Conservation (phyloP, 306 rosid species). For the Lotus japonicus region DNA sequence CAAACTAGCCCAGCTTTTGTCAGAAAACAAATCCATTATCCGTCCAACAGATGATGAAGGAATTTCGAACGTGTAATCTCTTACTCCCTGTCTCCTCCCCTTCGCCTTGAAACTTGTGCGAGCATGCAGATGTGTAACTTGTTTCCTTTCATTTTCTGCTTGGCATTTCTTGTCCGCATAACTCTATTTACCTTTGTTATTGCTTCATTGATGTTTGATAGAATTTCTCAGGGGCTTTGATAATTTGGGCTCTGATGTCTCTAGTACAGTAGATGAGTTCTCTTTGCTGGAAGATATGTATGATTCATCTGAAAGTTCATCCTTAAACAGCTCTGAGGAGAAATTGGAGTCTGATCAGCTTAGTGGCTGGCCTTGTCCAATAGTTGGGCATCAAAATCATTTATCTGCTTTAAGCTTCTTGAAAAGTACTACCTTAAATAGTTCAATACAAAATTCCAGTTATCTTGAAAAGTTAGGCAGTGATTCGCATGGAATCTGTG, state of each 20-base stretch:
- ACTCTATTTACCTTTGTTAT: slow-evolving; percentile 19
- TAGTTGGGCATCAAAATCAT: slow-evolving; percentile 33
- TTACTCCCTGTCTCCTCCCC: slow-evolving; percentile 17
- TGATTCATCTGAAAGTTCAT: slow-evolving; percentile 56
- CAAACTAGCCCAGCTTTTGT: slow-evolving; percentile 30
- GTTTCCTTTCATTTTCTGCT: slow-evolving; percentile 1
- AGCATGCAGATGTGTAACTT: slow-evolving; percentile 6
- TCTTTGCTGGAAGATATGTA: slow-evolving; percentile 34
- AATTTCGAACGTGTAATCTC: slow-evolving; percentile 52
- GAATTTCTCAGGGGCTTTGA: slow-evolving; percentile 46
- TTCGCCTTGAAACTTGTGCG: background rate
- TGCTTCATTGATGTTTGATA: slow-evolving; percentile 29
- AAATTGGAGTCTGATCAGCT: slow-evolving; percentile 42
- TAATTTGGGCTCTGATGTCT: slow-evolving; percentile 44
- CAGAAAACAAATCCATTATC: slow-evolving; percentile 29
- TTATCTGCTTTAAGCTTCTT: slow-evolving; percentile 63
- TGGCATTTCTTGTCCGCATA: background rate
- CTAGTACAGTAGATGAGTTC: slow-evolving; percentile 40
- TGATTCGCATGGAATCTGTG: slow-evolving; percentile 27
- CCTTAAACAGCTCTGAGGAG: slow-evolving; percentile 49
- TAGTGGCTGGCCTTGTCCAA: slow-evolving; percentile 35
- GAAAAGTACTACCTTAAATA: slow-evolving; percentile 16
- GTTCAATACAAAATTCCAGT: slow-evolving; percentile 33
- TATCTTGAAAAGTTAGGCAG: slow-evolving; percentile 36
- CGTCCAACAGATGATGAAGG: slow-evolving; percentile 34